Evolutionary conservation across 2,329 filamentous ascomycete genomes (phyloP).

Genomic region (Aspergillus glaucus): DNA sequence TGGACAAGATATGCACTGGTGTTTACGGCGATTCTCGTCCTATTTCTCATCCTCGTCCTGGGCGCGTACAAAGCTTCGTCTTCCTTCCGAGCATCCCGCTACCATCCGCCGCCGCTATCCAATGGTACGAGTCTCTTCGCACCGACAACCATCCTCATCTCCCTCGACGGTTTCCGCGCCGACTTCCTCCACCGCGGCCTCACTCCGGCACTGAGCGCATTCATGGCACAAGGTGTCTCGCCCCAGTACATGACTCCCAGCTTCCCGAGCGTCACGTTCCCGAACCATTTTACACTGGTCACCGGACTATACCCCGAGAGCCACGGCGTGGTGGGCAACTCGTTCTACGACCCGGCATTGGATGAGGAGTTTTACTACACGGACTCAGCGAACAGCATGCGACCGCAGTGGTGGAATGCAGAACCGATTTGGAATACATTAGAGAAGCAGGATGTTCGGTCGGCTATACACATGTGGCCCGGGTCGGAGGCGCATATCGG

Average conservation of each 20-base stretch:
- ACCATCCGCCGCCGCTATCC: slow-evolving; percentile 35
- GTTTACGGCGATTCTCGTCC: slow-evolving; percentile 42
- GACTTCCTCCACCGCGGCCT: slow-evolving; percentile 81
- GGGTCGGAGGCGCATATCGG: slow-evolving; percentile 84
- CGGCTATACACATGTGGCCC: slow-evolving; percentile 97
- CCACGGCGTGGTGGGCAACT: slow-evolving; percentile 89
- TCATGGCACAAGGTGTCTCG: slow-evolving; percentile 78
- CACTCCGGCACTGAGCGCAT: slow-evolving; percentile 72
- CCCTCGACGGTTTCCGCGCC: slow-evolving; percentile 89
- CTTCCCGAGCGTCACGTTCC: slow-evolving; percentile 94
- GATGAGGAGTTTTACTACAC: slow-evolving; percentile 84
- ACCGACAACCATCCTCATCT: slow-evolving; percentile 88
- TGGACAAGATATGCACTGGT: slow-evolving; percentile 33
- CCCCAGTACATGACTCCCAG: slow-evolving; percentile 89
- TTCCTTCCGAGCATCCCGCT: slow-evolving; percentile 23
- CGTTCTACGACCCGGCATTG: slow-evolving; percentile 79
- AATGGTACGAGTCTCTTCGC: slow-evolving; percentile 88
- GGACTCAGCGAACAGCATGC: slow-evolving; percentile 65
- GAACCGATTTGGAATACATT: slow-evolving; percentile 93
- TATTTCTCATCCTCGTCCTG: slow-evolving; percentile 51
- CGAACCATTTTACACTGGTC: slow-evolving; percentile 89
- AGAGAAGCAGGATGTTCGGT: slow-evolving; percentile 69
- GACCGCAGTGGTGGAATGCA: slow-evolving; percentile 89
- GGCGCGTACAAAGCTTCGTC: slow-evolving; percentile 53
- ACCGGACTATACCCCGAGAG: slow-evolving; percentile 89